phyloP scores from a whole-genome alignment of 169 alveolate species.

The Plasmodium yoelii region DNA sequence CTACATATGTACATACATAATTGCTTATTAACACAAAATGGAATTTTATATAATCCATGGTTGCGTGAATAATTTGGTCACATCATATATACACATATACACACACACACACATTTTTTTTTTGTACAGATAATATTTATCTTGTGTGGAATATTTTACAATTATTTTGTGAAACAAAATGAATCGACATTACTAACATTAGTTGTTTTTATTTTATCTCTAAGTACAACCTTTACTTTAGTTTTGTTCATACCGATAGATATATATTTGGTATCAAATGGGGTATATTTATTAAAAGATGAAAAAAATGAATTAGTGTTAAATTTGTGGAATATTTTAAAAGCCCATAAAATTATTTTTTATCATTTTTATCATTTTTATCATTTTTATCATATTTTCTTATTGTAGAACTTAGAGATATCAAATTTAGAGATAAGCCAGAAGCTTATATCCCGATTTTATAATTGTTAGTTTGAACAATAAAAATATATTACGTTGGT shows the following conservation, averaged over 20 bases:
- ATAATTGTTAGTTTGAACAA: slow-evolving; percentile 43
- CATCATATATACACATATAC: too few relatives aligned
- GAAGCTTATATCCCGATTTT: slow-evolving; percentile 45
- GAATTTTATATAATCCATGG: too few relatives aligned
- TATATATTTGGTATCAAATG: slow-evolving; percentile 67
- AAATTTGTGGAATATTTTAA: not conserved
- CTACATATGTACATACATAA: not conserved
- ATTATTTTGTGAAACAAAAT: slow-evolving; percentile 39
- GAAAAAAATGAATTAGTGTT: slow-evolving; percentile 2
- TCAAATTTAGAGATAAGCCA: slow-evolving; percentile 66
- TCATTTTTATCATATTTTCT: slow-evolving; percentile 2
- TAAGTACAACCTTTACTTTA: slow-evolving; percentile 52
- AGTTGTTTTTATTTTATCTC: slow-evolving; percentile 49
- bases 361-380: not conserved
- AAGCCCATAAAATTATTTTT: not conserved
- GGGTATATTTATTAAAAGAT: slow-evolving; percentile 21
- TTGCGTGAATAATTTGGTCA: too few relatives aligned
- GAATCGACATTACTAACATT: slow-evolving; percentile 61
- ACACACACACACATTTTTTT: slow-evolving; percentile 2
- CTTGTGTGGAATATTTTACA: slow-evolving; percentile 62
- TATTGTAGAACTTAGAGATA: slow-evolving; percentile 46
- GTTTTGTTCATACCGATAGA: slow-evolving; percentile 68
- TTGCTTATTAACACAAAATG: not conserved
- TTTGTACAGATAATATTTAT: slow-evolving; percentile 55
- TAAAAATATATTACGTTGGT: not conserved